Percentiles rank a stretch among this genome's conserved stretches.
Conservation (phyloP, 139 green algal species). For the Eudorina sp. region DNA sequence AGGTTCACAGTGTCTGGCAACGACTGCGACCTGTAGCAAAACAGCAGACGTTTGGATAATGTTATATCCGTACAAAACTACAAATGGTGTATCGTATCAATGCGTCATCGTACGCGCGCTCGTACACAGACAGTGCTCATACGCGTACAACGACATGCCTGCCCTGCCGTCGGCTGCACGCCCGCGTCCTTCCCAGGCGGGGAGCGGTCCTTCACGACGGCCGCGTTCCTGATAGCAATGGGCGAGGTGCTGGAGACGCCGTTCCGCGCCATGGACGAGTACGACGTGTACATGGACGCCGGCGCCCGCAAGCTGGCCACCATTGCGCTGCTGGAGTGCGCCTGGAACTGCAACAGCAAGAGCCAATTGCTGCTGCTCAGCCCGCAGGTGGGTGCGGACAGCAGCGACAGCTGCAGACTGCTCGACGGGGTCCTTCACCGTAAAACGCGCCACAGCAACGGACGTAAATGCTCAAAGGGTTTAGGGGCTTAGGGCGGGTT, state of each 20-base stretch:
- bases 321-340: slow-evolving; percentile 28
- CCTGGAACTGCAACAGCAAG: not conserved
- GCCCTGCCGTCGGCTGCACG: no score
- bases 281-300: slow-evolving; percentile 31
- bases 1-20: no score
- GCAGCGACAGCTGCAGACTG: not conserved
- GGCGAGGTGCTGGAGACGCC: slow-evolving; percentile 13
- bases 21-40: no score
- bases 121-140: no score
- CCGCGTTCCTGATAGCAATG: slow-evolving; percentile 27
- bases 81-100: no score
- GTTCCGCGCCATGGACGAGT: slow-evolving; percentile 38
- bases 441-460: not conserved
- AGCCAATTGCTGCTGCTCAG: slow-evolving; percentile 26
- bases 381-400: slow-evolving; percentile 10
- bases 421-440: no score
- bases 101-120: no score
- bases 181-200: not conserved
- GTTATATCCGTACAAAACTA: no score
- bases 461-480: not conserved
- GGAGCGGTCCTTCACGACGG: slow-evolving; percentile 38
- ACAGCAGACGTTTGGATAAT: no score
- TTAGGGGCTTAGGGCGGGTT: not conserved
- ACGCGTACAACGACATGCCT: no score
- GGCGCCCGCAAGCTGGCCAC: not conserved